Conservation (phyloP, 2,329 filamentous ascomycete species). For the Trichoderma sp. region DNA sequence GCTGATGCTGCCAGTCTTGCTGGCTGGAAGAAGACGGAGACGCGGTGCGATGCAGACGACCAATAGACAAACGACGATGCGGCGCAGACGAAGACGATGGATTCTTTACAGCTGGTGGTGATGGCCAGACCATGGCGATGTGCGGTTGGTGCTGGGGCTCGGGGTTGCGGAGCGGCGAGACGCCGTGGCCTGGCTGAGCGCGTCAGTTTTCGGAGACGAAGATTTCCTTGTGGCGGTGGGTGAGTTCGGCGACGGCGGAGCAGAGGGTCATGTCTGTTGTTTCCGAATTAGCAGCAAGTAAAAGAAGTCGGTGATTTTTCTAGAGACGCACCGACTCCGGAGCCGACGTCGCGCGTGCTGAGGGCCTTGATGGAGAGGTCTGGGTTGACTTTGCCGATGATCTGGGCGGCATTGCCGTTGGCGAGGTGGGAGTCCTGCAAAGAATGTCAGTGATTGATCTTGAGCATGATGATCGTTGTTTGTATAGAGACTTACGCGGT, state of each 20-base stretch:
- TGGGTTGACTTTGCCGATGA: slow-evolving; percentile 78
- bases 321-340: slow-evolving; percentile 64
- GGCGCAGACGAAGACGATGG: slow-evolving; percentile 14
- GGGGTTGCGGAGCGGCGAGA: slow-evolving; percentile 29
- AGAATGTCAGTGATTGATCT: background rate
- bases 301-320: background rate
- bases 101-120: background rate
- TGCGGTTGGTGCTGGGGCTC: slow-evolving; percentile 37
- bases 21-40: slow-evolving; percentile 7
- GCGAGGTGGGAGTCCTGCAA: slow-evolving; percentile 70
- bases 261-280: slow-evolving; percentile 72
- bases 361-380: slow-evolving; percentile 74
- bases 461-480: background rate
- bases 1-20: slow-evolving; percentile 15
- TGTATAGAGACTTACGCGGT: slow-evolving; percentile 59
- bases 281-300: background rate
- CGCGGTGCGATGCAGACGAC: slow-evolving; percentile 9
- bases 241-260: slow-evolving; percentile 81
- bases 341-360: slow-evolving; percentile 70
- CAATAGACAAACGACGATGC: slow-evolving; percentile 19
- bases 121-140: slow-evolving; percentile 48
- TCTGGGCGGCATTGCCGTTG: slow-evolving; percentile 70
- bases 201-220: slow-evolving; percentile 66
- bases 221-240: slow-evolving; percentile 78
- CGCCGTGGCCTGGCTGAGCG: slow-evolving; percentile 38